phyloP scores from a whole-genome alignment of 192 early-diverging fungal species.

The Cetraspora pellucida region DNA sequence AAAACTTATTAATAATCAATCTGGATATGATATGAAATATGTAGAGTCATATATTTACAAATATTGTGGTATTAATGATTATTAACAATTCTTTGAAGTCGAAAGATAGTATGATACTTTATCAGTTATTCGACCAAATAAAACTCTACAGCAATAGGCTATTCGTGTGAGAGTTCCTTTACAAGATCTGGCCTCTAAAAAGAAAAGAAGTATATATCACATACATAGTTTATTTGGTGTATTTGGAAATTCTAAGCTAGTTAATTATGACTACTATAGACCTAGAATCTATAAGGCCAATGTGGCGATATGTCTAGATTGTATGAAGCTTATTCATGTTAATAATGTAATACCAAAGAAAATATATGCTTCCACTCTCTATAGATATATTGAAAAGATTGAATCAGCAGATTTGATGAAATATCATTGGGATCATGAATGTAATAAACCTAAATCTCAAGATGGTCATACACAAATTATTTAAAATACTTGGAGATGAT shows the following conservation, averaged over 20 bases:
- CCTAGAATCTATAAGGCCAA: neutral
- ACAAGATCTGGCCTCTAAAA: neutral
- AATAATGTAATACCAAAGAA: conserved; percentile 13
- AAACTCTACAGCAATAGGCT: too few relatives aligned
- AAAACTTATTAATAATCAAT: conserved; percentile 11
- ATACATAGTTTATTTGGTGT: too few relatives aligned
- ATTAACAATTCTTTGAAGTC: neutral
- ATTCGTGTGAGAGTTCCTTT: neutral
- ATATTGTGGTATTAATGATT: neutral
- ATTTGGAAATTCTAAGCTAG: conserved; percentile 5
- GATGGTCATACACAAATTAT: conserved; percentile 17
- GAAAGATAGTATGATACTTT: conserved; percentile 19
- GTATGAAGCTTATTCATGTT: conserved; percentile 2
- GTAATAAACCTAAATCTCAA: conserved; percentile 22
- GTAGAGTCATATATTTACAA: neutral
- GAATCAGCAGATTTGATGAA: too few relatives aligned
- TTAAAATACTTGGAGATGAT: neutral
- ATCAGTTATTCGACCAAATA: too few relatives aligned
- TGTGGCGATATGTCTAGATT: conserved; percentile 7
- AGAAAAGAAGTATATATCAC: too few relatives aligned
- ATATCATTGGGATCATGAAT: conserved; percentile 4
- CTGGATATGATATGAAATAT: conserved; percentile 25
- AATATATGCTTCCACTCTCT: too few relatives aligned
- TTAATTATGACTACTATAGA: conserved; percentile 19
- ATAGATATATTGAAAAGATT: too few relatives aligned